Evolutionary conservation across 768 basidiomycete species (phyloP).

Genomic region (Tricholoma sp.): DNA sequence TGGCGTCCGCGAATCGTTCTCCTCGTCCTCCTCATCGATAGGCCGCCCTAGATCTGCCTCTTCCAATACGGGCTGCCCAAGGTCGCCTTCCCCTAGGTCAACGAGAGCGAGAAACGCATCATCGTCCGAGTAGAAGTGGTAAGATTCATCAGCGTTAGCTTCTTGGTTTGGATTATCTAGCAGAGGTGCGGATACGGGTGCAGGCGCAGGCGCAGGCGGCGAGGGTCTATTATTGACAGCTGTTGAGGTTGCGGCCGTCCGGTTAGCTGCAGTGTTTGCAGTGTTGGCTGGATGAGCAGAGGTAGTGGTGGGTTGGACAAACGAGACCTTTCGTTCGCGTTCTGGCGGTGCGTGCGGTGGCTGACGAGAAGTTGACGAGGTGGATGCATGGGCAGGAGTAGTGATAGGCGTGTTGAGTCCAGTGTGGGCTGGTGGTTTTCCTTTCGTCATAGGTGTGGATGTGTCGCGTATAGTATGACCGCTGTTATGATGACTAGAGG

Average conservation of each 20-base stretch:
- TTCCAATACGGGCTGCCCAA: conserved; percentile 37
- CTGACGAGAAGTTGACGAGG: background rate
- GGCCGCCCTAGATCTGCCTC: conserved; percentile 39
- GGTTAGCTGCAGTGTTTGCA: background rate
- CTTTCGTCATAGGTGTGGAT: conserved; percentile 1
- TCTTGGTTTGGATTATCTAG: conserved; percentile 5
- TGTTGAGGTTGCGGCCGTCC: background rate
- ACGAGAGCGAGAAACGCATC: conserved; percentile 58
- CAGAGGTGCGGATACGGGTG: conserved; percentile 7
- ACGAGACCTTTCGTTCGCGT: background rate
- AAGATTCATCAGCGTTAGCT: conserved; percentile 32
- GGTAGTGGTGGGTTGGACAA: background rate
- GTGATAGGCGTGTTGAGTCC: conserved; percentile 30
- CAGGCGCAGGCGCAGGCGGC: background rate
- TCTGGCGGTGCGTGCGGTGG: background rate
- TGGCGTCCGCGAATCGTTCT: conserved; percentile 25
- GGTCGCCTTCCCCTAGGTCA: conserved; percentile 44
- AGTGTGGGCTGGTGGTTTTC: conserved; percentile 1
- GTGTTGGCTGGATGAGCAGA: background rate
- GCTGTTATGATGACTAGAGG: background rate
- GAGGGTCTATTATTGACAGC: background rate
- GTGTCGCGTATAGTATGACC: conserved; percentile 5
- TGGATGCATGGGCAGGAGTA: conserved; percentile 18
- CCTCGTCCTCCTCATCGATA: conserved; percentile 31
- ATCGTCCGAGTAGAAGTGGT: conserved; percentile 58